These are phyloP conservation scores for Schoenoplectus tabernaemontani DNA, from an alignment of 202 grass and related monocot species.

Conservation along the genomic window DNA sequence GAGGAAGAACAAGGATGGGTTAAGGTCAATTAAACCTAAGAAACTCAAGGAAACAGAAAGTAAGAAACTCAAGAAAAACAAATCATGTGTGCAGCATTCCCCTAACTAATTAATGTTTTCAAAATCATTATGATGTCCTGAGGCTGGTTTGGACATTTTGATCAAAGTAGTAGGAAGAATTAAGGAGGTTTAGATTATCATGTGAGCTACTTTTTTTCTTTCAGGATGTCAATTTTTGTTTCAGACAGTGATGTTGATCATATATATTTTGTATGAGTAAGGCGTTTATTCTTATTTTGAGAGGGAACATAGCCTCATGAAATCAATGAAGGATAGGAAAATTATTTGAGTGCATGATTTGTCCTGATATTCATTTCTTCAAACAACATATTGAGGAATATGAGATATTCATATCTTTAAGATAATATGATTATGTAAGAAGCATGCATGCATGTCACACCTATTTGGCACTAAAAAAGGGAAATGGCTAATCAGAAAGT, in stretches of 20 bases:
- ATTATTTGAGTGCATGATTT: neutral
- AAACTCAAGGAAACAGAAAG: slow-evolving; percentile 9
- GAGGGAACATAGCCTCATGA: neutral
- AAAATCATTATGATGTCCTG: neutral
- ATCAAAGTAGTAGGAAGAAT: neutral
- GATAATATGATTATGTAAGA: too few relatives aligned
- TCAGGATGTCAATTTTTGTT: neutral
- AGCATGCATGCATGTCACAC: too few relatives aligned
- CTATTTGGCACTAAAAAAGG: too few relatives aligned
- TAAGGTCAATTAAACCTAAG: neutral
- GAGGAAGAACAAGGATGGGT: neutral
- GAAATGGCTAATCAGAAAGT: too few relatives aligned
- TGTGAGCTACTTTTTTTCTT: neutral
- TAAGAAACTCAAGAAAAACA: neutral
- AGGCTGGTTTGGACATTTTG: neutral
- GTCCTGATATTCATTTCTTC: neutral
- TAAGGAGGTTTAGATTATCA: neutral
- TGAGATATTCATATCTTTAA: neutral
- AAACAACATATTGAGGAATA: too few relatives aligned
- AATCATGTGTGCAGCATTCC: neutral
- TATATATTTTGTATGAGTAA: slow-evolving; percentile 5
- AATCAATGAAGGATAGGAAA: neutral
- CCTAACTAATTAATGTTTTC: neutral
- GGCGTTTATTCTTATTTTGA: neutral
- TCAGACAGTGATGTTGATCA: too few relatives aligned